Evolutionary conservation across 192 early-diverging fungal genomes (phyloP), one percentile per base, ranked within the genome.

Genomic region (Chytriomyces sp.): DNA sequence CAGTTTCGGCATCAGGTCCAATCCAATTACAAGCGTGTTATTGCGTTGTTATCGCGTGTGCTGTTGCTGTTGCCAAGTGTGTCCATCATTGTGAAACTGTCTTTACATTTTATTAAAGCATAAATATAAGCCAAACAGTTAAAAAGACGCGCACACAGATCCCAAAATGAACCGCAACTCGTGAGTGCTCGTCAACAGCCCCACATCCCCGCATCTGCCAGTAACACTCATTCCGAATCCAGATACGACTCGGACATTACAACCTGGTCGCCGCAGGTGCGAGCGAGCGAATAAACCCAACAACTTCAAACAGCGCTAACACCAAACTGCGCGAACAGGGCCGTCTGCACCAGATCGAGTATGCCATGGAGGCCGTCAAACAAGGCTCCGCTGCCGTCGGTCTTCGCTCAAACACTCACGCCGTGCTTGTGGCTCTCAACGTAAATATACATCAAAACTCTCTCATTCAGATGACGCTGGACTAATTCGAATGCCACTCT

Each of bases 331-430:
- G 8, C n/a, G 3, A 49, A 6, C 64, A 84, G 81, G 96, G 98
- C 35, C 94, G 98, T 73, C 91, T 99, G 65, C 95, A 97, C 87
- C 98, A 99, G 84, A 90, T 99, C 59, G 98, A 99, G 82, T 99
- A 99, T 82, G 98, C 98, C 16, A 94, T 97, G 66, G 97, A 99
- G 87, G 98, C 98, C 45, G 97, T 99, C 46, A 98, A 99, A 83
- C 96, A 98, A 80, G 98, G 98, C 44, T 96, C 96, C 7, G 97
- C 97, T 11, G 93, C 93, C 28, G 96, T 99, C 59, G 97, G 98
- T 6, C 79, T 98, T 59, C 89, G 90, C 67, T 95, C 93, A 43
- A 94, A 93, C 63, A 90, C 88, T 48, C 91, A 96, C 71, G 94
- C 89, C 11, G 91, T 98, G n/a, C 80, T 99, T 6, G 85, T 96